Evolutionary conservation across 306 rosid species (phyloP).

Genomic region (Citrullus amarus): DNA sequence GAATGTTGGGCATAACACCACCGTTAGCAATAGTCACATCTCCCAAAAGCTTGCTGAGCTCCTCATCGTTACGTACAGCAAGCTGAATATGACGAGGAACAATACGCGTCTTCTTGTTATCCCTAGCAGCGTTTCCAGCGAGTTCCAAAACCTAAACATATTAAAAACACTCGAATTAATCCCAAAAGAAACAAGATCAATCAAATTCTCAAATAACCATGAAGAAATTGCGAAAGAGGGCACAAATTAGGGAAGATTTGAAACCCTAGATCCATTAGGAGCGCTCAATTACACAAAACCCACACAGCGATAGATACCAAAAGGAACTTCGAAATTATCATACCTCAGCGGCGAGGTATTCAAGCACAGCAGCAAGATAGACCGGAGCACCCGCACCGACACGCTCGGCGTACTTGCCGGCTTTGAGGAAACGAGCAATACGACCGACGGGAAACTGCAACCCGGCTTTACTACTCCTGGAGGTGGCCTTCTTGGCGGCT

Average conservation of each 20-base stretch:
- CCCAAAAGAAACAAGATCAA: background rate
- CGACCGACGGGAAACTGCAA: slow-evolving; percentile 90
- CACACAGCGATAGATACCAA: background rate
- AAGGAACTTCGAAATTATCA: background rate
- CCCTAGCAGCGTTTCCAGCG: slow-evolving; percentile 91
- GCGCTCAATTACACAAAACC: background rate
- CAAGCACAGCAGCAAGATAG: slow-evolving; percentile 82
- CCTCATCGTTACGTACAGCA: slow-evolving; percentile 76
- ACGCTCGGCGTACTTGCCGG: slow-evolving; percentile 85
- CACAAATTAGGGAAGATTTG: background rate
- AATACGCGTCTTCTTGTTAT: slow-evolving; percentile 85
- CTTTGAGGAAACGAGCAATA: slow-evolving; percentile 76
- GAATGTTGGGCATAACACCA: slow-evolving; percentile 94
- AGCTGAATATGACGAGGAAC: slow-evolving; percentile 83
- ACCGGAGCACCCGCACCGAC: slow-evolving; percentile 96
- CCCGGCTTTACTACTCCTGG: slow-evolving; percentile 84
- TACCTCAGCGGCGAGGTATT: slow-evolving; percentile 91
- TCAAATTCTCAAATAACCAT: background rate
- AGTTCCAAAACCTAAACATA: slow-evolving; percentile 56
- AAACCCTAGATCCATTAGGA: background rate
- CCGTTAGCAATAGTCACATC: slow-evolving; percentile 91
- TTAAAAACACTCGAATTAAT: background rate
- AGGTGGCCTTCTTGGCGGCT: slow-evolving; percentile 64
- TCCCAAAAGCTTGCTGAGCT: slow-evolving; percentile 76
- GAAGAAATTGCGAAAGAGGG: background rate